These are phyloP conservation scores for Leucogyrophana mollusca DNA, from an alignment of 768 basidiomycete species.

Conservation along the genomic window DNA sequence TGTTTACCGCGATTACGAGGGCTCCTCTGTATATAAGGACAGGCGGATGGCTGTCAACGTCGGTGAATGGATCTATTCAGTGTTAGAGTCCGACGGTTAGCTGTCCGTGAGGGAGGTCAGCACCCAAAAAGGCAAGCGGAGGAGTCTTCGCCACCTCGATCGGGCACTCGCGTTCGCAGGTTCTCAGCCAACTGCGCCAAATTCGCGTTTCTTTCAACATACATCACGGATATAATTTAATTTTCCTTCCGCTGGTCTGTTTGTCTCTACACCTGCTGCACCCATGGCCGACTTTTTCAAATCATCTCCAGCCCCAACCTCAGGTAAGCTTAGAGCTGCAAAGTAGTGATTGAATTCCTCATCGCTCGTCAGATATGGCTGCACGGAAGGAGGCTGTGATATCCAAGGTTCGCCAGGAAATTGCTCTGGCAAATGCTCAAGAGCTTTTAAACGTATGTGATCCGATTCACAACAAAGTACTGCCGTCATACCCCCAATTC, in stretches of 20 bases:
- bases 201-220: not conserved
- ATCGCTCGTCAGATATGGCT: slow-evolving; percentile 36
- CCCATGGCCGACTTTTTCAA: slow-evolving; percentile 58
- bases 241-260: too few relatives aligned
- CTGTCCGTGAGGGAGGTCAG: too few relatives aligned
- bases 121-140: too few relatives aligned
- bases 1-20: not conserved
- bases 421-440: slow-evolving; percentile 74
- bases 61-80: too few relatives aligned
- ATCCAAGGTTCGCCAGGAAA: slow-evolving; percentile 64
- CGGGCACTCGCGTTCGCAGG: not conserved
- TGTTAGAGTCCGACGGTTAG: too few relatives aligned
- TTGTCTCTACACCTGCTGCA: slow-evolving; percentile 3
- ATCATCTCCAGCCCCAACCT: slow-evolving; percentile 29
- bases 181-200: not conserved
- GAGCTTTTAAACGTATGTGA: slow-evolving; percentile 74
- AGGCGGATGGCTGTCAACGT: too few relatives aligned
- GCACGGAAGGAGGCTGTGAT: slow-evolving; percentile 48
- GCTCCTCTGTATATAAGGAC: too few relatives aligned
- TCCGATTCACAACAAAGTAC: slow-evolving; percentile 4
- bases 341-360: too few relatives aligned
- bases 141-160: not conserved
- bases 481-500: not conserved
- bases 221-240: too few relatives aligned
- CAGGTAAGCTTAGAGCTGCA: too few relatives aligned